These are phyloP conservation scores for Leucocoprinus gongylophorus DNA, from an alignment of 1,284 basidiomycete genomes.

Conservation along the genomic window DNA sequence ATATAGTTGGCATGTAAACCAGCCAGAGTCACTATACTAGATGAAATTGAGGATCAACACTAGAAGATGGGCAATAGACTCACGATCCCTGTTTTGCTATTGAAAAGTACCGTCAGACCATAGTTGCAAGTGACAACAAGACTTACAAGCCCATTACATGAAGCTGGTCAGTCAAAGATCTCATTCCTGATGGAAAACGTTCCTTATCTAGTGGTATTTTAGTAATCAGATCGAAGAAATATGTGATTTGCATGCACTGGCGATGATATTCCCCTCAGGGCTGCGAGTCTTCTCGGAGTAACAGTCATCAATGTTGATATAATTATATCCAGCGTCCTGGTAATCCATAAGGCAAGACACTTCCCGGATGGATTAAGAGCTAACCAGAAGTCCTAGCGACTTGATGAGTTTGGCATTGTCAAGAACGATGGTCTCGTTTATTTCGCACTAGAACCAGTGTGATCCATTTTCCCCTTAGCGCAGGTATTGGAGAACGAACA, in stretches of 20 bases:
- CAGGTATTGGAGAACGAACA: slow-evolving; percentile 25
- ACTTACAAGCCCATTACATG: slow-evolving; percentile 47
- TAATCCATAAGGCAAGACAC: neutral
- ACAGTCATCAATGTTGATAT: slow-evolving; percentile 53
- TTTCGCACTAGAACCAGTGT: slow-evolving; percentile 38
- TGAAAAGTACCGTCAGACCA: neutral
- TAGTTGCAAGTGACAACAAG: neutral
- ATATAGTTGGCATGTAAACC: slow-evolving; percentile 44
- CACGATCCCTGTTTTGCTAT: slow-evolving; percentile 49
- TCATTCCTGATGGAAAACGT: slow-evolving; percentile 47
- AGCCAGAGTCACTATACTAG: slow-evolving; percentile 44
- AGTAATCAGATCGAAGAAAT: neutral
- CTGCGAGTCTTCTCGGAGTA: slow-evolving; percentile 47
- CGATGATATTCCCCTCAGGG: slow-evolving; percentile 41
- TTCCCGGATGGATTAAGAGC: slow-evolving; percentile 1
- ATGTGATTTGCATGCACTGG: slow-evolving; percentile 22
- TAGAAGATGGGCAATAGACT: slow-evolving; percentile 10
- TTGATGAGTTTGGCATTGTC: slow-evolving; percentile 42
- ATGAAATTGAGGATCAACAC: neutral
- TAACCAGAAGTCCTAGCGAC: slow-evolving; percentile 38
- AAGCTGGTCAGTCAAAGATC: slow-evolving; percentile 41
- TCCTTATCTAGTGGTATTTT: slow-evolving; percentile 28
- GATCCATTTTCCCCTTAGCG: too few species aligned
- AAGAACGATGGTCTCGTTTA: slow-evolving; percentile 46
- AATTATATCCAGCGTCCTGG: slow-evolving; percentile 46